Base-by-base conservation (phyloP, 345 rosid species). In the Orychophragmus violaceus region DNA sequence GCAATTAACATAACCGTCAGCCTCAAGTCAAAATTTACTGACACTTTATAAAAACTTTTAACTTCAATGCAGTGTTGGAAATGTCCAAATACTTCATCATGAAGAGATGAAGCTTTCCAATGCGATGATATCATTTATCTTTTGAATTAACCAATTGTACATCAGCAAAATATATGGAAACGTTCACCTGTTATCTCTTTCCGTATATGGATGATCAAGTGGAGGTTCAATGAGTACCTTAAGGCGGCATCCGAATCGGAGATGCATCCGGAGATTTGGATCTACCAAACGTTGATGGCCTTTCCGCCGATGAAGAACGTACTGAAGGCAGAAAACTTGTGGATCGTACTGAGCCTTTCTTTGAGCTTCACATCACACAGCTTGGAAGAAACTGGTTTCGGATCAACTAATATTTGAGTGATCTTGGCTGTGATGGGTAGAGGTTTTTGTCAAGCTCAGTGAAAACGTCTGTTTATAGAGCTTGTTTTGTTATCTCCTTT, bases 71-170 rank as follows among this genome's bases (percentile, higher is more conserved):
- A n/a, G n/a, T n/a, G n/a, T n/a, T n/a, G n/a, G n/a, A n/a, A 75
- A 30, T 66, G 30, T 24, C 50, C 45, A 54, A 75, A 63, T 82
- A 93, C 98, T 82, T 93, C 98, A 82, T 93, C 98, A 53, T 82
- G 92, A 77, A 93, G 96, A 17, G 89, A 88, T 72, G 97, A 88
- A 61, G 96, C 83, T 82, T 93, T 96, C 18, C 74, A n/a, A n/a
- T n/a, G n/a, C n/a, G 87, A 67, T 85, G 85, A 83, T 88, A 84
- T 50, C 85, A 87, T 4, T 68, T 21, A 46, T 82, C 91, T 74
- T 79, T 81, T 23, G 72, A 37, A 73, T 81, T 80, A 3, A 75
- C 61, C 16, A 72, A 83, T 23, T 75, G 78, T 49, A 76, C 76
- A 69, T 87, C 83, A 44, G 81, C 32, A 49, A 78, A 49, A 74